Evolutionary conservation across 208 protist genomes (phyloP), one percentile per base, ranked within the genome.

Genomic region (Leishmania arabica): DNA sequence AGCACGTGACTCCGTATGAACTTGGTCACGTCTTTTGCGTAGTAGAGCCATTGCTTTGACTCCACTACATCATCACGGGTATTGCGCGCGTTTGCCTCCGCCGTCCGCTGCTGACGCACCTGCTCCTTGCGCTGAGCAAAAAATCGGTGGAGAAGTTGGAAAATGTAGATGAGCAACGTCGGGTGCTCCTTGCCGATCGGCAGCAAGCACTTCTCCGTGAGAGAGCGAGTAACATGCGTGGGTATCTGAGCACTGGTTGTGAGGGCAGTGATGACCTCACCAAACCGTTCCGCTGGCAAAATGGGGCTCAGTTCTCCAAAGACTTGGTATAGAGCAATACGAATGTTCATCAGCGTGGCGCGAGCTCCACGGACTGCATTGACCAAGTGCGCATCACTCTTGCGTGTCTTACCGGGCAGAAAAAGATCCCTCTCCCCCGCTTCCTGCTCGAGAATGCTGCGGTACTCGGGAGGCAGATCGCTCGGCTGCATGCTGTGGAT

Each of bases 271-370:
- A 96, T 81, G 70, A 95, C 83, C 17, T 78, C 82, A 11, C 64
- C 77, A 75, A 94, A 86, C 21, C 82, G 72, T 60, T 88, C 88
- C 2, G 79, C 84, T 31, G 90, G 87, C 60, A 95, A 62, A 75
- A 92, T 90, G 9, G 86, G 74, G 64, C 88, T 85, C 49, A 96
- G 72, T 7, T 83, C 56, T 15, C 90, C 93, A 54, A 95, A 86
- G 1, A 95, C 71, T 58, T 97, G 91, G 74, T 97, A 97, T 24
- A 95, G 31, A 42, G 85, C 66, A 27, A 91, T 69, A 15, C 94
- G 94, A 4, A 95, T 84, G 73, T 85, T 86, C 78, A 86, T 79
- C 6, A 97, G 84, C 17, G 72, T 54, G 7, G 73, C 47, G 51
- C 91, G 86, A 13, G 92, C 88, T 19, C 51, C 53, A 34, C 85